Evolutionary conservation across 2,329 filamentous ascomycete species (phyloP), one percentile per base, ranked within the genome.

Genomic region (Metarhizium anisopliae): DNA sequence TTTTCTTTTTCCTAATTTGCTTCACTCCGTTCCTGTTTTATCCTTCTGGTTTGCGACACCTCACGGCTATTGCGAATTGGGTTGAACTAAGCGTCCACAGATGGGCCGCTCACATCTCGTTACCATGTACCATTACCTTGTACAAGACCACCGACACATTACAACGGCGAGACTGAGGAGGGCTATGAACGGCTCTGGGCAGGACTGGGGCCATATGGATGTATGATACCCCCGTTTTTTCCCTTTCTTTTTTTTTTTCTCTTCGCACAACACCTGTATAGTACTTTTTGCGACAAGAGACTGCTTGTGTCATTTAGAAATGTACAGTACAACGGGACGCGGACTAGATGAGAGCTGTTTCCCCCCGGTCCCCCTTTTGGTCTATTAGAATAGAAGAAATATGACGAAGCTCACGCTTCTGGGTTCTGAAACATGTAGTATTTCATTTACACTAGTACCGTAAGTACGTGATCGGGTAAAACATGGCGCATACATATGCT

Each of bases 141-240:
- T 64, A 63, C 59, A 63, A 66, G 52, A 61, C 53, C 57, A 53
- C 36, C 32, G 3, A 7, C 32, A 35, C 32, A 54, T 25, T 4
- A 35, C 40, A 60, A 53, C 58, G 60, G 60, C 58, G 49, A 58
- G 57, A 60, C 53, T 57, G 52, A 52, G 13, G 50, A 56, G 32
- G 56, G 51, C 59, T 59, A 61, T 20, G 13, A 53, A 42, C 42
- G 36, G 59, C 61, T 61, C 63, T 65, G 64, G 67, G 64, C 66
- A 64, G 66, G 64, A 63, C 66, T 68, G 62, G 64, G 62, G 60
- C 66, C 56, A 56, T 58, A 51, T 62, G 60, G 35, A 63, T 63
- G 65, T 60, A 69, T 62, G 67, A 69, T 68, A 68, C 66, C 64
- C 63, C 63, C 32, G 7, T 35, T 11, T 11, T 35, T 35, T 2